Percentiles rank a stretch among this genome's conserved stretches.
phyloP scores from a whole-genome alignment of 2,329 filamentous ascomycete genomes.

The Samsoniella hepiali region DNA sequence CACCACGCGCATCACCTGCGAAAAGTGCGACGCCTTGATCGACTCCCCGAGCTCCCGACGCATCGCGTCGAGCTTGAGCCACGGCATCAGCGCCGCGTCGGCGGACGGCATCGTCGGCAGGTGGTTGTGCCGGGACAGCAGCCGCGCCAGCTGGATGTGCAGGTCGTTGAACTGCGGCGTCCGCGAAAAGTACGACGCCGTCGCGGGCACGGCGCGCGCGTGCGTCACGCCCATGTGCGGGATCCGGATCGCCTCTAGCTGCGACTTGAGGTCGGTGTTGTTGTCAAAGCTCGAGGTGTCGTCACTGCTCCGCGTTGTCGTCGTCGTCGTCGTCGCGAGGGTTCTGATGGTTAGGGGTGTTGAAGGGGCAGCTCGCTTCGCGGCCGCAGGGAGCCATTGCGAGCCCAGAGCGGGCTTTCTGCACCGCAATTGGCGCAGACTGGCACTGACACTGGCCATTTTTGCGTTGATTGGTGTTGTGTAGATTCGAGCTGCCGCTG shows the following conservation, averaged over 20 bases:
- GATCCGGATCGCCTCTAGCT: slow-evolving; percentile 26
- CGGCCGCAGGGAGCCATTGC: slow-evolving; percentile 28
- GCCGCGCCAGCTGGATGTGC: slow-evolving; percentile 67
- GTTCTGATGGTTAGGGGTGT: slow-evolving; percentile 19
- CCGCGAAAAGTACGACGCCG: slow-evolving; percentile 92
- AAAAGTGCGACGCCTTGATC: slow-evolving; percentile 74
- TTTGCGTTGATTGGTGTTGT: slow-evolving; percentile 19
- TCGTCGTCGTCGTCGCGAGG: neutral
- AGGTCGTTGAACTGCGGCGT: slow-evolving; percentile 84
- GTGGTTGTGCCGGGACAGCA: slow-evolving; percentile 68
- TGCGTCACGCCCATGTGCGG: slow-evolving; percentile 39
- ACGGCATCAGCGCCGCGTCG: slow-evolving; percentile 71
- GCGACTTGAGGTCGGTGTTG: slow-evolving; percentile 20
- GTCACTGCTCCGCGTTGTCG: neutral
- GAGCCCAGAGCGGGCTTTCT: slow-evolving; percentile 29
- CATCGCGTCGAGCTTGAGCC: slow-evolving; percentile 77
- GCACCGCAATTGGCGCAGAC: slow-evolving; percentile 37
- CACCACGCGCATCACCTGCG: slow-evolving; percentile 69
- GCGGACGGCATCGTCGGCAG: slow-evolving; percentile 66
- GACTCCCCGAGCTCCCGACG: slow-evolving; percentile 67
- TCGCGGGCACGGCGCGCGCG: slow-evolving; percentile 76
- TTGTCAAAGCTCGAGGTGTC: neutral
- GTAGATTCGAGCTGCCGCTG: slow-evolving; percentile 2
- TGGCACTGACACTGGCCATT: slow-evolving; percentile 36
- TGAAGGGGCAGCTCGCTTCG: slow-evolving; percentile 9